These are phyloP conservation scores for Brassica carinata DNA, from an alignment of 345 rosid species.

Conservation along the genomic window DNA sequence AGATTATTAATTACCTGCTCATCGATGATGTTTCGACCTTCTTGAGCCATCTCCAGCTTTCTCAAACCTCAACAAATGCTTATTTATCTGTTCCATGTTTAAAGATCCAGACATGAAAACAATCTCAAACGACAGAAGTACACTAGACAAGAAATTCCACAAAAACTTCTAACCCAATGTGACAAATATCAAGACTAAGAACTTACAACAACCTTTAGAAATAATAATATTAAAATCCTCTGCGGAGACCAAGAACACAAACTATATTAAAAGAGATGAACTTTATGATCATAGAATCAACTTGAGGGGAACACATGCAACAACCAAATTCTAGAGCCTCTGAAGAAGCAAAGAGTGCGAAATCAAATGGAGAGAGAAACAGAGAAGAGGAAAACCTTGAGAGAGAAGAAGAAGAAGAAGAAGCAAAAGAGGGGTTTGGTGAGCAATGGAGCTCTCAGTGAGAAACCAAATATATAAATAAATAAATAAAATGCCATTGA, in stretches of 20 bases:
- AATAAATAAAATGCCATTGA: background rate
- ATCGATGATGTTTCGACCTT: conserved; percentile 30
- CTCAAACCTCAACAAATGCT: conserved; percentile 16
- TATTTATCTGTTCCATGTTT: conserved; percentile 20
- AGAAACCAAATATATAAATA: background rate
- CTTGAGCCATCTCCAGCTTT: conserved; percentile 43
- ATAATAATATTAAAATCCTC: background rate
- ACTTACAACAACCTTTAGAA: background rate
- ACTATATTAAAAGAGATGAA: background rate
- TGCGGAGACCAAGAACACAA: conserved; percentile 7
- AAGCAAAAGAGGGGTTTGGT: conserved; percentile 18
- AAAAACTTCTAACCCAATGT: background rate
- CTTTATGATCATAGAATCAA: conserved; percentile 11
- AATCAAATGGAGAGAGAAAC: conserved; percentile 13
- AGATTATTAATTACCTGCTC: conserved; percentile 35
- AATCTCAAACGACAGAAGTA: background rate
- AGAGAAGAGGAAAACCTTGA: conserved; percentile 19
- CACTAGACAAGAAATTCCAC: background rate
- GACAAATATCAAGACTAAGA: background rate
- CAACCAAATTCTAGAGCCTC: background rate
- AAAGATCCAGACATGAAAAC: background rate
- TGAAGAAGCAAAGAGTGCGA: conserved; percentile 13
- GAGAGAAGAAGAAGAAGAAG: conserved; percentile 15
- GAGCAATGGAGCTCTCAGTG: conserved; percentile 1
- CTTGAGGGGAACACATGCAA: background rate